Conservation (phyloP, 352 stramenopile species). For the Phytophthora agathidicida region DNA sequence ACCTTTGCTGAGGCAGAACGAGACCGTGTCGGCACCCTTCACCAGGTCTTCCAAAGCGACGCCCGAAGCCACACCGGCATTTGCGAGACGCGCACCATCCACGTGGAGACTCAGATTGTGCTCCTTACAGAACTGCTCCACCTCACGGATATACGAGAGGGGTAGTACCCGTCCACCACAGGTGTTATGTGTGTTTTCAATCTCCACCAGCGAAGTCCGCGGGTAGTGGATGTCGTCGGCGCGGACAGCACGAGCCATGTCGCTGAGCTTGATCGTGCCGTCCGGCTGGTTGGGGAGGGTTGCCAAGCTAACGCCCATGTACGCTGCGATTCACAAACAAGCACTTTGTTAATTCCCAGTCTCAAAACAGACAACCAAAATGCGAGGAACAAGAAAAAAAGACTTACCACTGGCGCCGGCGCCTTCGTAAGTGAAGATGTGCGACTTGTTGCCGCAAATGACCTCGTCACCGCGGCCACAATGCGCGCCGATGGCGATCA, state of each 20-base stretch:
- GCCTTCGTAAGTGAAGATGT: conserved; percentile 98
- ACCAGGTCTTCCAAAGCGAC: conserved; percentile 81
- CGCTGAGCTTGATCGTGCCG: conserved; percentile 82
- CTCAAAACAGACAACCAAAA: not conserved
- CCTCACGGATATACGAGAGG: conserved; percentile 76
- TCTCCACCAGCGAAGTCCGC: conserved; percentile 88
- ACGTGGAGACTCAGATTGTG: conserved; percentile 93
- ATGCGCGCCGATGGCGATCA: conserved; percentile 94
- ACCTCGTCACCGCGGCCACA: conserved; percentile 93
- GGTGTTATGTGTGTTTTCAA: conserved; percentile 99
- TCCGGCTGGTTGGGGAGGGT: conserved; percentile 81
- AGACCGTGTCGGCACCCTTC: conserved; percentile 88
- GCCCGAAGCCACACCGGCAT: conserved; percentile 89
- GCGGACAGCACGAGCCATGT: conserved; percentile 75
- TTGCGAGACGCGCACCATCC: conserved; percentile 95
- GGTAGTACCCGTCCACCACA: conserved; percentile 92
- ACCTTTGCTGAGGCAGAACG: conserved; percentile 96
- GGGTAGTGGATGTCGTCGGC: conserved; percentile 80
- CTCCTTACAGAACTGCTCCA: conserved; percentile 74
- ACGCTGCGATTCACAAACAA: conserved; percentile 44
- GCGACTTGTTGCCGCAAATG: conserved; percentile 94
- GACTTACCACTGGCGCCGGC: conserved; percentile 79
- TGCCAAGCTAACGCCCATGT: conserved; percentile 90
- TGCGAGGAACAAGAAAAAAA: not conserved
- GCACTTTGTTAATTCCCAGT: too few species aligned